Evolutionary conservation across 148 eudicot species (phyloP), one percentile per base, ranked within the genome.

Genomic region (Fallopia convolvulus): DNA sequence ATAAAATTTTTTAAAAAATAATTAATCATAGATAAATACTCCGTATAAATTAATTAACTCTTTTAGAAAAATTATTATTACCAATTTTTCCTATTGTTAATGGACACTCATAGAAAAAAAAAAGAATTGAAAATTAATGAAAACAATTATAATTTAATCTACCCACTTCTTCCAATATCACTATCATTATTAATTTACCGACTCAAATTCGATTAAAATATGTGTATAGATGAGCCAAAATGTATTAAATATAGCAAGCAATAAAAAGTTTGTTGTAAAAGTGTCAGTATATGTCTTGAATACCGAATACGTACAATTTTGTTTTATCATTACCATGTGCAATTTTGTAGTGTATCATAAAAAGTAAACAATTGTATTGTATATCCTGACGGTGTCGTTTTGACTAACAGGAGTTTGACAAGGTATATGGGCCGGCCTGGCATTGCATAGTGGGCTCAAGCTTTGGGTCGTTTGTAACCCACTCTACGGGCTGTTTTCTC

Each of bases 381-480:
- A 32, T 15, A 23, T 32, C 10, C 44, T 30, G 56, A 36, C 50
- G 39, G 14, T 72, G 42, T 55, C 18, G 18, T 20, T 10, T 7
- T 58, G 61, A 30, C 44, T 32, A 76, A 71, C 90, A 91, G 96
- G 93, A 91, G 76, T 91, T 93, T 80, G 98, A 93, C 74, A 89
- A 86, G 78, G 83, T 86, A 42, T 88, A 93, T 85, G 98, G 98
- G 85, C 93, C 96, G 75, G 92, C 96, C 44, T 91, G 96, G 96
- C 93, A 91, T 74, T 91, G 96, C 80, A 91, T 93, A 0, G 92
- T 91, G 87, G 98, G 98, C 81, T 89, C 96, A 74, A 93, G 93
- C 58, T 93, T 93, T 61, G 96, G 98, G 18, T 93, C 98, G 6
- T 93, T 87, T 81, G 98, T 93, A 53, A 93, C 98, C 68, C 98